Base-by-base conservation (phyloP, 352 stramenopile genomes). In the Lagenidium giganteum region DNA sequence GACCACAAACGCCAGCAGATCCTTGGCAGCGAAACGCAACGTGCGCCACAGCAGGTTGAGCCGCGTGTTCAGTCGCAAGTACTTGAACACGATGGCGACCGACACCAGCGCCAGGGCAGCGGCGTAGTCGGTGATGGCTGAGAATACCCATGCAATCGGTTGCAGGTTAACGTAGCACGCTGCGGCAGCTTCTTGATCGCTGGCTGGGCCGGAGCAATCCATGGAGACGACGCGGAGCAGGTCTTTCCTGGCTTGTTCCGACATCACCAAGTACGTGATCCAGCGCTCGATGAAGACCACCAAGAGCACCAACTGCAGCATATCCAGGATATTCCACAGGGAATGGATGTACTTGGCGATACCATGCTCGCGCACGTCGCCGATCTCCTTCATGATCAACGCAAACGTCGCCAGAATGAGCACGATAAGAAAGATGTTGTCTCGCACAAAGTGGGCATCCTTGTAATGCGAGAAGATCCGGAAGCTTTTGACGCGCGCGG, bases 51-150 rank as follows among this genome's bases (percentile, higher is more conserved):
- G 56, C 44, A 90, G 49, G 37, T 88, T 90, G 17, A 88, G 54
- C 1, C 75, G 72, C 34, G 73, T 82, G 45, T 88, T 88, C 8
- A 88, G 42, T 5, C 76, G 70, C 38, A 91, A 47, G 32, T 88
- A 91, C 64, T 91, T 91, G 61, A 88, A 91, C 28, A 91, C 73
- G 41, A 91, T 91, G 0, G 74, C 73, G 18, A 91, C 67, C 0
- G 70, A 84, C 23, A 87, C 70, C 7, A 91, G 46, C 24, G 73
- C 66, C 5, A 91, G 59, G 14, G 54, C 57, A 12, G 78, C 70
- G 5, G 69, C 69, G 28, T 67, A 77, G 40, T 90, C 83, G 22
- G 54, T 86, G 14, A 87, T 58, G 13, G 62, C 52, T 12, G 60
- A 47, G 30, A 76, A 75, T 8, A 67, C 52, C 54, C 58, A 71